Percentiles rank a stretch among this genome's conserved stretches.
Conservation (phyloP, 2,329 filamentous ascomycete species). For the Myriosclerotinia duriaeana region DNA sequence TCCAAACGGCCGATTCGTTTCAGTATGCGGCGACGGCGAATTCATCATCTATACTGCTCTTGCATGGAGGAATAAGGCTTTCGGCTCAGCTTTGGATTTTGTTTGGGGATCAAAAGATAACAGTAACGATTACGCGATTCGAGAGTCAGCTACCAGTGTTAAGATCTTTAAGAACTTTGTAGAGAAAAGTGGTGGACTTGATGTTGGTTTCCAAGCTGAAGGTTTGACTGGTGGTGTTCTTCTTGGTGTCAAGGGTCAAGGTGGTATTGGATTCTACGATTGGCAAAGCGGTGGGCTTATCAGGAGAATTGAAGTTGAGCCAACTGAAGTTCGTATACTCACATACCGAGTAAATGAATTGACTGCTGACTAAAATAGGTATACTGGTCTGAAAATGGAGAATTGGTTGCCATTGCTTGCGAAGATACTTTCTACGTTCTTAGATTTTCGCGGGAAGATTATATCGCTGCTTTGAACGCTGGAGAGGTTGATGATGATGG, state of each 20-base stretch:
- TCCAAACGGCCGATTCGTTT: constrained; percentile 88
- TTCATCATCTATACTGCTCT: constrained; percentile 99
- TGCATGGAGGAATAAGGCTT: constrained; percentile 96
- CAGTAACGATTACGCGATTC: constrained; percentile 96
- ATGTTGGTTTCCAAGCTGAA: constrained; percentile 94
- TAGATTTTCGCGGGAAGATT: constrained; percentile 86
- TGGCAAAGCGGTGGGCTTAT: constrained; percentile 90
- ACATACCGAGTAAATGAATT: not conserved
- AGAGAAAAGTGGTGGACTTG: constrained; percentile 82
- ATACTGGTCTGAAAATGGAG: constrained; percentile 97
- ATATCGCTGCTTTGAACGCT: constrained; percentile 76
- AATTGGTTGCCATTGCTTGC: constrained; percentile 87
- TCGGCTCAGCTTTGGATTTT: constrained; percentile 93
- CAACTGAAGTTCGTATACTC: constrained; percentile 44
- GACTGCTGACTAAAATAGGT: constrained; percentile 51
- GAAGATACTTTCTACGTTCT: constrained; percentile 95
- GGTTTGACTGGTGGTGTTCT: constrained; percentile 85
- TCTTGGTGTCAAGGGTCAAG: constrained; percentile 91
- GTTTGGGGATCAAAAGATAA: constrained; percentile 97
- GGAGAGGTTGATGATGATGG: constrained; percentile 81
- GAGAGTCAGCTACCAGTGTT: constrained; percentile 89
- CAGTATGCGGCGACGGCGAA: constrained; percentile 91
- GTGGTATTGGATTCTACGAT: constrained; percentile 93
- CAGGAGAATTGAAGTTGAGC: constrained; percentile 82
- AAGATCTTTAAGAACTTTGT: constrained; percentile 98